A percentile compares a stretch with the other conserved stretches of the same genome.
Conservation (phyloP, 345 rosid species). For the Gynandropsis gynandra region DNA sequence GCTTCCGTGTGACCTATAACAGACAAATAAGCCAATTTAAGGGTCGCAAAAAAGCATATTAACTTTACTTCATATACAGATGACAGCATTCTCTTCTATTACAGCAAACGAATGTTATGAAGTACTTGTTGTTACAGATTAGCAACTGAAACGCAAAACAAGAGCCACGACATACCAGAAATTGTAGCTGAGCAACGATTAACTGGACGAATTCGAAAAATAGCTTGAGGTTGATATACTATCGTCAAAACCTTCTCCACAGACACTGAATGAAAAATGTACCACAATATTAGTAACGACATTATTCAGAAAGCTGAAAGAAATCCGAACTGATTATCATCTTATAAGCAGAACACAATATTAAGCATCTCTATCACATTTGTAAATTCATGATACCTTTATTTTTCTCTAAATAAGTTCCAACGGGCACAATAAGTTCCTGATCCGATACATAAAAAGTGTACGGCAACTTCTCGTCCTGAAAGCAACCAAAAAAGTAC, state of each 20-base stretch:
- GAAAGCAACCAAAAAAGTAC: constrained; percentile 18
- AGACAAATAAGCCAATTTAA: constrained; percentile 1
- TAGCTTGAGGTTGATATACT: constrained; percentile 93
- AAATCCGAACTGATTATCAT: not conserved
- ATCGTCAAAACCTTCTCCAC: constrained; percentile 88
- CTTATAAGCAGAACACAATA: too few species aligned
- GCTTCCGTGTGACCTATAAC: constrained; percentile 68
- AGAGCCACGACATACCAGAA: constrained; percentile 48
- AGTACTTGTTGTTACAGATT: too few species aligned
- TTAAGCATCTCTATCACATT: too few species aligned
- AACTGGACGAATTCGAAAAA: constrained; percentile 85
- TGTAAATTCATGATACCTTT: constrained; percentile 36
- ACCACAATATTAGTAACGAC: not conserved
- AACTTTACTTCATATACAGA: not conserved
- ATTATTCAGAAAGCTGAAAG: constrained; percentile 8
- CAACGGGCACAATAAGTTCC: constrained; percentile 80
- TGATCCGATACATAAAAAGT: constrained; percentile 75
- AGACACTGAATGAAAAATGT: constrained; percentile 50
- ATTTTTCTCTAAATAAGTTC: constrained; percentile 70
- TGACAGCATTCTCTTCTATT: too few species aligned
- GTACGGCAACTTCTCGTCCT: constrained; percentile 91
- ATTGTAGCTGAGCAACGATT: constrained; percentile 84
- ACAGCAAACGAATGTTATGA: too few species aligned
- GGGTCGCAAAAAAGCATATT: not conserved
- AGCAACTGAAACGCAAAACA: not conserved